Conservation (phyloP, 352 stramenopile species). For the Phytophthora pinifolia region DNA sequence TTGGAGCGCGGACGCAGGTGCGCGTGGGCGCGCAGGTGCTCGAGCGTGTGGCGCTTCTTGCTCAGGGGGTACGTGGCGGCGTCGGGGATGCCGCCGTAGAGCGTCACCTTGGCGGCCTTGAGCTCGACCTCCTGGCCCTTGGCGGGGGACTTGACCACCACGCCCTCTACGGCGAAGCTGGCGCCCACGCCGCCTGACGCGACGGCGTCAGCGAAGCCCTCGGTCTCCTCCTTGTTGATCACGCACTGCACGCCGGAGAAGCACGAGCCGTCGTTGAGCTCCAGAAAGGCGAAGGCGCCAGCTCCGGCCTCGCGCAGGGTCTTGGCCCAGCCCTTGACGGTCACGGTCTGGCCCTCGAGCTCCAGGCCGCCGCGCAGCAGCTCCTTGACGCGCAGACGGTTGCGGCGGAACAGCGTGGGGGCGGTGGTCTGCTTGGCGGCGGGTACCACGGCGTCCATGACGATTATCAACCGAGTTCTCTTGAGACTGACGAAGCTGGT, state of each 20-base stretch:
- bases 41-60: slow-evolving; percentile 93
- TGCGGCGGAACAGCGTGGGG: slow-evolving; percentile 76
- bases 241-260: slow-evolving; percentile 89
- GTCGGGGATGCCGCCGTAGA: slow-evolving; percentile 88
- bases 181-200: slow-evolving; percentile 84
- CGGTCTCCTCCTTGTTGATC: slow-evolving; percentile 71
- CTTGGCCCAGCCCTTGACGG: slow-evolving; percentile 94
- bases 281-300: slow-evolving; percentile 92
- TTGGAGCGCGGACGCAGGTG: slow-evolving; percentile 93
- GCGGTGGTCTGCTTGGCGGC: slow-evolving; percentile 40
- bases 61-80: slow-evolving; percentile 90
- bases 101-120: slow-evolving; percentile 81
- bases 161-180: slow-evolving; percentile 81
- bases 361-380: slow-evolving; percentile 56
- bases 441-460: slow-evolving; percentile 56
- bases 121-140: slow-evolving; percentile 94
- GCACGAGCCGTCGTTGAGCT: slow-evolving; percentile 95
- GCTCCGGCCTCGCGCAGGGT: slow-evolving; percentile 90
- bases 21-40: slow-evolving; percentile 92
- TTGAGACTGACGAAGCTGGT: slow-evolving; percentile 12
- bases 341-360: slow-evolving; percentile 85
- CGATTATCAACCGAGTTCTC: slow-evolving; percentile 10
- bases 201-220: slow-evolving; percentile 79
- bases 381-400: slow-evolving; percentile 86
- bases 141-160: slow-evolving; percentile 84